Base-by-base conservation (phyloP, 2,329 filamentous ascomycete species). In the Dothiorella sarmentorum region DNA sequence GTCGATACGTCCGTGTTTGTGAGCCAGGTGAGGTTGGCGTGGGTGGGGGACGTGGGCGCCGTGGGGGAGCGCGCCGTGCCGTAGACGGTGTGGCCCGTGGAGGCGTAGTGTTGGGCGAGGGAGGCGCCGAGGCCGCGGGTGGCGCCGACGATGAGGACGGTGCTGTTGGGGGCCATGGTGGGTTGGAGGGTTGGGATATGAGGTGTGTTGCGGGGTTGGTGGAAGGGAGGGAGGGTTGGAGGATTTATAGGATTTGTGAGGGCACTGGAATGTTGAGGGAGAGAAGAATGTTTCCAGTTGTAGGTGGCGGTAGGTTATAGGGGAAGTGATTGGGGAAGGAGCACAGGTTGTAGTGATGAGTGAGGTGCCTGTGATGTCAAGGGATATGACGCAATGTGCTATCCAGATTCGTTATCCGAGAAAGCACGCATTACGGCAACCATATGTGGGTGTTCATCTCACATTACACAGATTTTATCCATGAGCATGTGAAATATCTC, bases 111-210 rank as follows among this genome's bases (percentile, higher is more conserved):
- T 63, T 82, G 81, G 27, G 78, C 77, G 26, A 90, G 76, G 17
- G 82, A 81, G 49, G 82, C 82, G 3, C 87, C 87, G 3, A 90
- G 78, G 56, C 87, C 87, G 40, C 87, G 80, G 1, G 86, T 89
- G 3, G 85, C 86, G 47, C 87, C 87, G 26, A 90, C 76, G 26
- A 90, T 78, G 2, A 90, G 78, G 31, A 87, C 74, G 33, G 76
- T 4, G 33, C 13, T 7, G 37, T 22, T 78, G 17, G 75, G 63
- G 78, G 80, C 80, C 40, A 26, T 69, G 52, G 51, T 29, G 26
- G 13, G 22, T 6, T 7, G 45, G 22, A 29, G 7, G 5, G 13
- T 15, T 15, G 42, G 5, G 18, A 13, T 22, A 7, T 42, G 38
- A 7, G 11, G 35, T 24, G 18, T 4, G 5, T 15, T 10, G 40